A percentile compares a stretch with the other conserved stretches of the same genome.
Conservation (phyloP, 768 basidiomycete species). For the Lactarius sanguifluus region DNA sequence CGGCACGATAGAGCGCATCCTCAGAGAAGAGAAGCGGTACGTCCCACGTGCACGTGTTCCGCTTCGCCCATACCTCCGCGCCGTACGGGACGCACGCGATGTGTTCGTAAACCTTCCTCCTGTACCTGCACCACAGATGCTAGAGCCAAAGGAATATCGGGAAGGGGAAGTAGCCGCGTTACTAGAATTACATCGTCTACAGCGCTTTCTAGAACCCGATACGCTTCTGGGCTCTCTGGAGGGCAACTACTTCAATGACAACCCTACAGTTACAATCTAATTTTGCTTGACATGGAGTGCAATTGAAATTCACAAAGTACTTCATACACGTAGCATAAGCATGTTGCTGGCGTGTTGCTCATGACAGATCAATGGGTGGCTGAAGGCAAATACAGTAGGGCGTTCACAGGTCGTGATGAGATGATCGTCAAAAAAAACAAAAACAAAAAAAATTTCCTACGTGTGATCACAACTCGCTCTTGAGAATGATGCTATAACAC, state of each 20-base stretch:
- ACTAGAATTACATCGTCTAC: slow-evolving; percentile 52
- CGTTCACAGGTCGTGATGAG: slow-evolving; percentile 20
- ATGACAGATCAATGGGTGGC: slow-evolving; percentile 9
- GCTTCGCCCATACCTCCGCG: slow-evolving; percentile 54
- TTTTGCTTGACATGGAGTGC: background rate
- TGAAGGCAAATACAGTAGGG: background rate
- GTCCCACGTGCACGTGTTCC: slow-evolving; percentile 49
- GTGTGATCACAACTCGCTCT: slow-evolving; percentile 62
- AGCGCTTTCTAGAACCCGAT: slow-evolving; percentile 41
- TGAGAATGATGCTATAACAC: slow-evolving; percentile 82
- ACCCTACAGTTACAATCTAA: slow-evolving; percentile 40
- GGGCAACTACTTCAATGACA: slow-evolving; percentile 68
- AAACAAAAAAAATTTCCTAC: background rate
- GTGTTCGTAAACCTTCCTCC: slow-evolving; percentile 70
- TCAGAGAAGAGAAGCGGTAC: slow-evolving; percentile 52
- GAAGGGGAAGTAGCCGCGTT: slow-evolving; percentile 46
- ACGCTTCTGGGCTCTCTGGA: slow-evolving; percentile 49
- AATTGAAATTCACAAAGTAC: background rate
- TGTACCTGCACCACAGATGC: slow-evolving; percentile 43
- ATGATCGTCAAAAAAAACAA: slow-evolving; percentile 7
- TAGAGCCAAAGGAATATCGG: slow-evolving; percentile 42
- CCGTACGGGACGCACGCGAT: slow-evolving; percentile 59
- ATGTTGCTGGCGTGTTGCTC: slow-evolving; percentile 4
- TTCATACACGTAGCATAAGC: slow-evolving; percentile 1
- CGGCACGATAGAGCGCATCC: slow-evolving; percentile 68